Base-by-base conservation (phyloP, 495 filamentous ascomycete species). In the Talaromyces ruber region DNA sequence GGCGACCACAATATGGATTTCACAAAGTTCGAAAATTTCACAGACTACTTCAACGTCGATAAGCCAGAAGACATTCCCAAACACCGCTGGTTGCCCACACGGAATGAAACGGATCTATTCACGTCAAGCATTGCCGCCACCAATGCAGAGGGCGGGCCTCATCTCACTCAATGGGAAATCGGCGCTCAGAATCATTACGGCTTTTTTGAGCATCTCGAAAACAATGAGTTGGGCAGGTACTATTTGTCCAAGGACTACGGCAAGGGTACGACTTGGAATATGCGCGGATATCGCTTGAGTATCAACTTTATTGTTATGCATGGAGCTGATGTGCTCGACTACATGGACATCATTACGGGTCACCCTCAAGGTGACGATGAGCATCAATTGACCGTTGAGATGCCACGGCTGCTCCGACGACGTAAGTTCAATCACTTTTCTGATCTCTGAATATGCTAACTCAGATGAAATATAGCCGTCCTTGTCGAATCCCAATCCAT, bases 291-390 rank as follows among this genome's bases (percentile, higher is more conserved):
- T 32, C 73, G 78, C 22, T 71, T 77, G 57, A 76, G 74, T 53
- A 77, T 81, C 54, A 79, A 81, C 59, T 79, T 81, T 61, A 70
- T 81, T 29, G 76, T 72, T 16, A 64, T 81, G 8, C 74, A 74
- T 72, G 78, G 77, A 24, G 65, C 73, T 39, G 78, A 80, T 63
- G 70, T 80, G 21, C 51, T 70, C 5, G 66, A 70, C 39, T 66
- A 70, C 34, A 37, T 68, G 39, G 43, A 60, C 26, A 11, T 60
- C 25, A 51, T 60, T n/a, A 60, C 59, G 16, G 59, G 39, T 12
- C 59, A 60, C 25, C 59, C 59, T 5, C n/a, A 60, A 11, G 59
- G 59, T 21, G 59, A 60, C 3, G 59, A 60, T 47, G 59, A 60
- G 45, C 59, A 60, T 18, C 59, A 60, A 18, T 60, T 60, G 59